Evolutionary conservation across 2,329 filamentous ascomycete species (phyloP).

Genomic region (Diplocarpon mali): DNA sequence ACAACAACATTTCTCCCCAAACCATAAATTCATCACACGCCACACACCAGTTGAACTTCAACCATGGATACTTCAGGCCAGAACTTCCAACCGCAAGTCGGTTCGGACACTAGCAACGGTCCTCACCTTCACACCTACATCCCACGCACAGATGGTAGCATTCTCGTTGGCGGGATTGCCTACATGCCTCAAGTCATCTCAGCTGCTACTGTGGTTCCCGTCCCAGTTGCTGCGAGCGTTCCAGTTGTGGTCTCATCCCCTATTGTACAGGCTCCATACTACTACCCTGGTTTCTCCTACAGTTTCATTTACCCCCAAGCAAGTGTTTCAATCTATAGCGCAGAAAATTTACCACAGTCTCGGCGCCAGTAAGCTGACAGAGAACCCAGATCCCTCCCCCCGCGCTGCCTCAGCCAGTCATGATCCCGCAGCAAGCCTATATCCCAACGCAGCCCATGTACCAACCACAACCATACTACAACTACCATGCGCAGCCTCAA

Average conservation of each 20-base stretch:
- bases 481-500: neutral
- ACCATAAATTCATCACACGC: neutral
- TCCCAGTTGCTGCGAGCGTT: neutral
- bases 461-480: constrained; percentile 2
- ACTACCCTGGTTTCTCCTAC: constrained; percentile 4
- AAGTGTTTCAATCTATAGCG: constrained; percentile 1
- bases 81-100: constrained; percentile 48
- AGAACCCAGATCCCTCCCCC: neutral
- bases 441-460: constrained; percentile 8
- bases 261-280: constrained; percentile 9
- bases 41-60: neutral
- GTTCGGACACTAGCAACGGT: constrained; percentile 43
- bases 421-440: constrained; percentile 9
- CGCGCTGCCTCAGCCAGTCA: constrained; percentile 1
- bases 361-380: constrained; percentile 3
- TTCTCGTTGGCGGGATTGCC: constrained; percentile 15
- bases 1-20: neutral
- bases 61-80: constrained; percentile 27
- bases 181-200: constrained; percentile 9
- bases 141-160: constrained; percentile 31
- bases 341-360: neutral
- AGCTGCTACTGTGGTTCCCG: constrained; percentile 1
- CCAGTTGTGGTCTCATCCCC: constrained; percentile 4
- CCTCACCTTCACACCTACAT: constrained; percentile 44
- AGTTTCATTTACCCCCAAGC: constrained; percentile 6